A percentile compares a stretch with the other conserved stretches of the same genome.
These are phyloP conservation scores for Mycena pura DNA, from an alignment of 768 basidiomycete genomes.

Conservation along the genomic window DNA sequence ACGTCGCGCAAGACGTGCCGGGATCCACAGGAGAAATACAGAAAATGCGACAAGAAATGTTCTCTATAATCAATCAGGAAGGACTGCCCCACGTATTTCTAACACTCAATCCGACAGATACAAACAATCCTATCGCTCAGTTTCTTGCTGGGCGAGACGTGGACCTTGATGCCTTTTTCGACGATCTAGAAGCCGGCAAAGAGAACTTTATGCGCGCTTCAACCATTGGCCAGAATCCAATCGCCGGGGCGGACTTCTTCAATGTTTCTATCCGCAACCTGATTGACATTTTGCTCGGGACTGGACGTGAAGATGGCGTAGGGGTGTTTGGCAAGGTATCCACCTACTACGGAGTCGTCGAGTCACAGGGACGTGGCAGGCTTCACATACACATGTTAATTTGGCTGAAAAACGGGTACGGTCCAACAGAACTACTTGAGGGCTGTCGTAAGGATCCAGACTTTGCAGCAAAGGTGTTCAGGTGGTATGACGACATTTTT, in stretches of 20 bases:
- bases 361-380: slow-evolving; percentile 30
- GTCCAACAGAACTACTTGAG: slow-evolving; percentile 7
- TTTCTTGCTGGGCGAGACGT: slow-evolving; percentile 26
- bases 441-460: slow-evolving; percentile 2
- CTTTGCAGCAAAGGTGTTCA: neutral
- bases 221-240: neutral
- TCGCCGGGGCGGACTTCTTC: slow-evolving; percentile 37
- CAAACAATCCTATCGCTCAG: slow-evolving; percentile 28
- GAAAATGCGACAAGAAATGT: slow-evolving; percentile 20
- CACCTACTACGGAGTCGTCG: slow-evolving; percentile 33
- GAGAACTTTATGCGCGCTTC: neutral
- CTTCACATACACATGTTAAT: slow-evolving; percentile 36
- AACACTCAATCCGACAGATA: slow-evolving; percentile 23
- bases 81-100: slow-evolving; percentile 25
- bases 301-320: slow-evolving; percentile 1
- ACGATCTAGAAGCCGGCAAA: neutral
- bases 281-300: slow-evolving; percentile 30
- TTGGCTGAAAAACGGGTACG: slow-evolving; percentile 21
- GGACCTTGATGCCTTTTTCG: slow-evolving; percentile 25
- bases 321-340: slow-evolving; percentile 33
- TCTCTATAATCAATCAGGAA: slow-evolving; percentile 9
- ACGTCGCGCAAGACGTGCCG: slow-evolving; percentile 24
- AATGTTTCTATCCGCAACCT: slow-evolving; percentile 32
- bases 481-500: slow-evolving; percentile 18
- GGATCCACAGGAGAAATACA: slow-evolving; percentile 22